Base-by-base conservation (phyloP, 192 early-diverging fungal species). In the Coemansia sp. region DNA sequence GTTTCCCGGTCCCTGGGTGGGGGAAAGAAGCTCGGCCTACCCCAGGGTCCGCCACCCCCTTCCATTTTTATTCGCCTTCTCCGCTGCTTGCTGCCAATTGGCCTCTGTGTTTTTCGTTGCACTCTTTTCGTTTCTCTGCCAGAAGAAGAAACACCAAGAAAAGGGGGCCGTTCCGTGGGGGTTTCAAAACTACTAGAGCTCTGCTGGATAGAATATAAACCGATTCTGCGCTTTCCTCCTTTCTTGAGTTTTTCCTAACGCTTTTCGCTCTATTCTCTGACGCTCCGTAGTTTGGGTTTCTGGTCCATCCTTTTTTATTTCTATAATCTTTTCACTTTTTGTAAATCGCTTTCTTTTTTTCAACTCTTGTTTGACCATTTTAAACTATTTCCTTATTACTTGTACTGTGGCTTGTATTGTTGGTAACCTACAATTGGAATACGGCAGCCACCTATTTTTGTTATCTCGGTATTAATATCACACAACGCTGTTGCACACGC, bases 221-320 rank as follows among this genome's bases (percentile, higher is more conserved):
- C 5, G 41, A 45, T 45, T 45, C 41, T 45, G 41, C 41, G 16
- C 16, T n/a, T n/a, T 45, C 16, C 14, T 45, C 41, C 41, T n/a
- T 45, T 7, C 54, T 19, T 19, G 32, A 35, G 32, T 35, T 35
- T 35, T 35, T 35, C 32, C 32, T 35, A 35, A 35, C 32, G 32
- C 9, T 35, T 35, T 35, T 35, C 32, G 32, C 32, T 35, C 32
- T 35, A 35, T 35, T 35, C 32, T 7, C 32, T 35, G 32, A 35
- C 32, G 32, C 32, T 35, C 32, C 9, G 8, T 29, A 55, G 18
- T 26, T 5, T 19, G 35, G 1, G 54, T 56, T 32, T 37, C 18
- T n/a, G 26, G 51, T 52, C 20, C 23, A 23, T 23, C 51, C 23
- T 52, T 52, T 52, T 52, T 45, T 22, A 16, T 54, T 54, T 54